Base-by-base conservation (phyloP, 1,284 basidiomycete genomes). In the Heterobasidion occidentale region DNA sequence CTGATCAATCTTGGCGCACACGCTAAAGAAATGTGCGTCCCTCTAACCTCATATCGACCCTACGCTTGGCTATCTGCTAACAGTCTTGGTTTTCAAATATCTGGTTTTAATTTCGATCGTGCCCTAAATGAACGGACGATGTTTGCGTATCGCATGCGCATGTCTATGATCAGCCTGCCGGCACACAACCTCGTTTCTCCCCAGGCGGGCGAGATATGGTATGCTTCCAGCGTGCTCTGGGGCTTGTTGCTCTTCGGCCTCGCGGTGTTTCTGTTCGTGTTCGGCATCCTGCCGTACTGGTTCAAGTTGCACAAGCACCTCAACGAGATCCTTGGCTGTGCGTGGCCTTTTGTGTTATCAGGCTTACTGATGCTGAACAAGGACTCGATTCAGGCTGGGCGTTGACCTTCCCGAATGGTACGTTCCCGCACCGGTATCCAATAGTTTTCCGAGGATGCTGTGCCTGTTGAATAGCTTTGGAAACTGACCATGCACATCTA, bases 271-370 rank as follows among this genome's bases (percentile, higher is more conserved):
- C 70, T 78, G 53, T 78, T 78, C 63, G 27, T 73, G 34, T 77
- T 78, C 53, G 75, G 74, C 15, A 65, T 71, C 15, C 59, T 78
- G 15, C 76, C 76, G 19, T 78, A 76, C 59, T 77, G 75, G 74
- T 77, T 76, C 70, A 79, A 78, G 63, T 55, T 78, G 20, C 73
- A 77, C 66, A 77, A 76, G 65, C 66, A 74, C 52, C 67, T 78
- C 48, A 64, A 68, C 56, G 76, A 78, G 57, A 79, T 78, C 55
- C 70, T 79, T n/a, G 76, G 76, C 55, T 78, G 76, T 74, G 58
- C 62, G 73, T 64, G 53, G n/a, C 20, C 17, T n/a, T 27, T 49
- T 35, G 38, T 56, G 49, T 49, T 11, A n/a, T 12, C n/a, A 11
- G 3, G 38, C 11, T 42, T n/a, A 9, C 38, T 9, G 38, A 42